A percentile compares a stretch with the other conserved stretches of the same genome.
Conservation (phyloP, 177 flowering plant species). For the Telopea speciosissima region DNA sequence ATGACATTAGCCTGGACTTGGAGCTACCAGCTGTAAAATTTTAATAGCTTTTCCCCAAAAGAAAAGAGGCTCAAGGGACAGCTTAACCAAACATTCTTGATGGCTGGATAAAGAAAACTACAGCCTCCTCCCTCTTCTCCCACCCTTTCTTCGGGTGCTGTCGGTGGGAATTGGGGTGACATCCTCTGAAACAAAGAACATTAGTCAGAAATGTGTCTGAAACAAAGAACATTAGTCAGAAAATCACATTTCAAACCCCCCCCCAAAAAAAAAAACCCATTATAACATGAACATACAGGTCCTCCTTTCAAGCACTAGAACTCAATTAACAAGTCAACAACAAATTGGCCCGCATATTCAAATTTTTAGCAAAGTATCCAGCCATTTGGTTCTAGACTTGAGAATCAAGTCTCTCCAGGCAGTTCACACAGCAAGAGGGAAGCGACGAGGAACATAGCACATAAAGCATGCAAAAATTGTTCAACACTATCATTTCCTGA, state of each 20-base stretch:
- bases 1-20: neutral
- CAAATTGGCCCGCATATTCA: neutral
- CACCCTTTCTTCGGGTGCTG: constrained; percentile 9
- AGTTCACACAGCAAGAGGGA: neutral
- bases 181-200: neutral
- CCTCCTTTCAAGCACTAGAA: no score
- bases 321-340: neutral
- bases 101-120: neutral
- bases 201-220: neutral
- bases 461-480: neutral
- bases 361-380: neutral
- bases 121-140: constrained; percentile 5
- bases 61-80: neutral
- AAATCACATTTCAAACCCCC: neutral
- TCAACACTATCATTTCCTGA: neutral
- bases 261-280: neutral
- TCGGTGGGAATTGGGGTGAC: constrained; percentile 4
- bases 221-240: no score
- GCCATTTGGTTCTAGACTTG: no score
- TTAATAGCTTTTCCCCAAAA: neutral
- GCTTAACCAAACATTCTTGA: neutral
- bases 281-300: no score
- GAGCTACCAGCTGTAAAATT: neutral
- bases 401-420: no score
- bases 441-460: no score